A percentile compares a stretch with the other conserved stretches of the same genome.
Evolutionary conservation across 129 eudicot genomes (phyloP).

Genomic region (Calendula officinalis): DNA sequence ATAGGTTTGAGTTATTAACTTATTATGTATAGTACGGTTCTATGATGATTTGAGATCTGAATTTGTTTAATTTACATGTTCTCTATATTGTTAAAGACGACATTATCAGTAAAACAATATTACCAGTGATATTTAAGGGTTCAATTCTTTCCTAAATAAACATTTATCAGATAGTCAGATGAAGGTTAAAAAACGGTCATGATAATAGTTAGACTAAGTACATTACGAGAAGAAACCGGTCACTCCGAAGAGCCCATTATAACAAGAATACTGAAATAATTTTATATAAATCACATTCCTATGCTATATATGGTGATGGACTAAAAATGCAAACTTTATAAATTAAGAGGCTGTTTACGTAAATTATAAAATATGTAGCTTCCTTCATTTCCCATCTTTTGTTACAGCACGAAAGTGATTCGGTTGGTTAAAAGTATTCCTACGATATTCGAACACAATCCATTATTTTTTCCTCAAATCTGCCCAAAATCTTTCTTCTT

Average conservation of each 20-base stretch:
- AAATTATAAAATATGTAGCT: neutral
- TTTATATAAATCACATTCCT: too few relatives aligned
- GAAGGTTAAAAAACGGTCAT: too few relatives aligned
- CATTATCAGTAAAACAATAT: too few relatives aligned
- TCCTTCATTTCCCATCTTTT: neutral
- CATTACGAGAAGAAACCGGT: too few relatives aligned
- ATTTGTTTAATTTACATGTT: too few relatives aligned
- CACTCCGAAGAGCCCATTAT: too few relatives aligned
- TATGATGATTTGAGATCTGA: neutral
- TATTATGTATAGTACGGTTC: neutral
- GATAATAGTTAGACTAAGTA: too few relatives aligned
- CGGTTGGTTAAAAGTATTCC: constrained; percentile 19
- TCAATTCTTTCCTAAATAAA: too few relatives aligned
- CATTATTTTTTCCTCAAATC: constrained; percentile 11
- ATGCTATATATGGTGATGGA: neutral
- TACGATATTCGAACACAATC: constrained; percentile 19
- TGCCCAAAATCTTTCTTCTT: constrained; percentile 10
- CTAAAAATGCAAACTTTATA: neutral
- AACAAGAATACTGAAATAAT: too few relatives aligned
- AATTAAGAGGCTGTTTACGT: neutral
- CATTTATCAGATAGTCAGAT: too few relatives aligned
- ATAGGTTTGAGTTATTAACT: neutral
- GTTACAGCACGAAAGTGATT: constrained; percentile 2
- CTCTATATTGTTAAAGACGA: too few relatives aligned
- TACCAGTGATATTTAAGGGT: too few relatives aligned